These are phyloP conservation scores for Microdochium paspali DNA, from an alignment of 2,329 filamentous ascomycete species.

Conservation along the genomic window DNA sequence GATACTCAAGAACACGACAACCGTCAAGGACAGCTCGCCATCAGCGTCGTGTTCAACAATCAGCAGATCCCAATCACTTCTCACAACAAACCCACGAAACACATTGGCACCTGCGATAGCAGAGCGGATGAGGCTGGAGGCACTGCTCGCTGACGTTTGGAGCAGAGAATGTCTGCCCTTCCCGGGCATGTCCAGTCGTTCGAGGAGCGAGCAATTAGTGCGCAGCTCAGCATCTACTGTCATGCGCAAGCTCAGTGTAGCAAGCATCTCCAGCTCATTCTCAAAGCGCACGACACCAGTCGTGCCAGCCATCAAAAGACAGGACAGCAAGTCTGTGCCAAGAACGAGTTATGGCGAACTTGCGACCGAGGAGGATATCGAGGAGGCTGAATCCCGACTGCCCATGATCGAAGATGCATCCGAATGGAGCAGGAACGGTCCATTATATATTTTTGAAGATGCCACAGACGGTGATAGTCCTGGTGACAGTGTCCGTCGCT, in stretches of 20 bases:
- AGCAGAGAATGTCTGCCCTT: conserved; percentile 72
- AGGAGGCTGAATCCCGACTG: conserved; percentile 11
- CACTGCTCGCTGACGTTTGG: conserved; percentile 69
- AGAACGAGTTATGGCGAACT: conserved; percentile 2
- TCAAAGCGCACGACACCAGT: conserved; percentile 58
- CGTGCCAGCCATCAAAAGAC: conserved; percentile 21
- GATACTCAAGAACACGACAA: conserved; percentile 77
- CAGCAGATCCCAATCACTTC: conserved; percentile 69
- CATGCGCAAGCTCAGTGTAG: conserved; percentile 80
- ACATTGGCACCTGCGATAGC: conserved; percentile 64
- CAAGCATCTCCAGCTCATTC: conserved; percentile 70
- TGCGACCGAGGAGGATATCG: conserved; percentile 8
- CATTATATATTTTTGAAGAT: too few species aligned
- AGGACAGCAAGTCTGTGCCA: conserved; percentile 17
- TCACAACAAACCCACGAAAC: conserved; percentile 56
- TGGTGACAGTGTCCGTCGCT: background rate
- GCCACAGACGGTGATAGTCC: background rate
- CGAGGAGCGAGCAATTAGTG: conserved; percentile 62
- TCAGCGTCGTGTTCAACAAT: conserved; percentile 42
- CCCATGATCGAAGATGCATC: conserved; percentile 19
- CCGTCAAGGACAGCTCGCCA: conserved; percentile 44
- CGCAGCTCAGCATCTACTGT: conserved; percentile 74
- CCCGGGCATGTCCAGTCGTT: conserved; percentile 64
- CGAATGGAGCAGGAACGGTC: conserved; percentile 13
- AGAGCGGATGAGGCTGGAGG: conserved; percentile 71